phyloP scores from a whole-genome alignment of 129 eudicot species.

The Centaurea solstitialis region DNA sequence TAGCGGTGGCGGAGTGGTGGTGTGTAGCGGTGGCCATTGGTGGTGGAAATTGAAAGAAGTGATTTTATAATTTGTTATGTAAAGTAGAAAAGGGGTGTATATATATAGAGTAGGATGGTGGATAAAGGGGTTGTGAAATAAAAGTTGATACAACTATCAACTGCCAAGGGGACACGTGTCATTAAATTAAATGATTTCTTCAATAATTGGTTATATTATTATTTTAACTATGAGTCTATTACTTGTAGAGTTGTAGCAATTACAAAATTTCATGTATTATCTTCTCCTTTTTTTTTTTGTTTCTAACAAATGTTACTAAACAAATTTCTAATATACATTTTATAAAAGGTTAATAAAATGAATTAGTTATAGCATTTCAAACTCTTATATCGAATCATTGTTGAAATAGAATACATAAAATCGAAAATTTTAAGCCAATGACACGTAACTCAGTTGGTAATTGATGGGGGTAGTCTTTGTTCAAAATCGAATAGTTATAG shows the following conservation, averaged over 20 bases:
- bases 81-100: conserved; percentile 14
- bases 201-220: conserved; percentile 4
- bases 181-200: conserved; percentile 21
- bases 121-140: conserved; percentile 12
- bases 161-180: conserved; percentile 33
- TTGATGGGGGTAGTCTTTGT: too few species aligned
- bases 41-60: conserved; percentile 16
- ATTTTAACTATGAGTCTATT: conserved; percentile 9
- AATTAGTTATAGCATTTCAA: too few species aligned
- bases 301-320: too few species aligned
- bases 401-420: too few species aligned
- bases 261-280: background rate
- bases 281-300: too few species aligned
- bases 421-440: too few species aligned
- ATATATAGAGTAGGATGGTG: conserved; percentile 19
- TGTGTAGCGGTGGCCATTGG: conserved; percentile 27
- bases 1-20: conserved; percentile 4
- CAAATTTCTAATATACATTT: too few species aligned
- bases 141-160: conserved; percentile 35
- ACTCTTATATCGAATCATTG: too few species aligned
- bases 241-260: background rate
- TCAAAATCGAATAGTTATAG: too few species aligned
- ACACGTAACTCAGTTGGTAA: too few species aligned
- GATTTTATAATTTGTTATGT: background rate
- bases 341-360: too few species aligned